Conservation (phyloP, 2,329 filamentous ascomycete genomes). For the Xylariales sp. region DNA sequence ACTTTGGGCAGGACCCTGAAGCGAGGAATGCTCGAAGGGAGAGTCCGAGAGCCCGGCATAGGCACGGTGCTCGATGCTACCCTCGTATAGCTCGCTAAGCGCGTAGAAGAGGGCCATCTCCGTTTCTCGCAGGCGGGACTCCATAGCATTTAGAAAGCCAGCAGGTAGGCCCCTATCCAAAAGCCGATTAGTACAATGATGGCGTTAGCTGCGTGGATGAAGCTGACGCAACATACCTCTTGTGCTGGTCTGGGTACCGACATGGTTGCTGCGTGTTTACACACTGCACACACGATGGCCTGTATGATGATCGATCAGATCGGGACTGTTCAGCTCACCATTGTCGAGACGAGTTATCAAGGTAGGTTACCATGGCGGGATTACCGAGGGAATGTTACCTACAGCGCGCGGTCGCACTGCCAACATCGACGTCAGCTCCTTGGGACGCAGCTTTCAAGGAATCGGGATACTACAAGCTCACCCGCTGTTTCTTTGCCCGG, state of each 20-base stretch:
- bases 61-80: slow-evolving; percentile 1
- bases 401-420: slow-evolving; percentile 10
- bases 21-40: background rate
- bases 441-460: too few relatives aligned
- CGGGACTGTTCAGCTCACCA: too few relatives aligned
- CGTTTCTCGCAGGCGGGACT: slow-evolving; percentile 18
- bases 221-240: slow-evolving; percentile 1
- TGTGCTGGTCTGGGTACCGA: slow-evolving; percentile 18
- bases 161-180: slow-evolving; percentile 8
- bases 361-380: too few relatives aligned
- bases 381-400: background rate
- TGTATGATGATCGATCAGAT: background rate
- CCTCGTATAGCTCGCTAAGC: slow-evolving; percentile 18
- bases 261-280: slow-evolving; percentile 12
- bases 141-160: slow-evolving; percentile 13
- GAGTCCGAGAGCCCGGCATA: slow-evolving; percentile 2
- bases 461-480: too few relatives aligned
- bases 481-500: too few relatives aligned
- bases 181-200: background rate
- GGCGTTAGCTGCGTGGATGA: background rate
- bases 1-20: background rate
- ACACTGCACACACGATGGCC: slow-evolving; percentile 18
- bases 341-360: too few relatives aligned
- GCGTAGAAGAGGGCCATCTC: slow-evolving; percentile 11
- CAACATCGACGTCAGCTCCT: slow-evolving; percentile 1